Percentiles rank a stretch among this genome's conserved stretches.
Conservation (phyloP, 371 early-diverging fungal genomes). For the Mortierella polycephala region DNA sequence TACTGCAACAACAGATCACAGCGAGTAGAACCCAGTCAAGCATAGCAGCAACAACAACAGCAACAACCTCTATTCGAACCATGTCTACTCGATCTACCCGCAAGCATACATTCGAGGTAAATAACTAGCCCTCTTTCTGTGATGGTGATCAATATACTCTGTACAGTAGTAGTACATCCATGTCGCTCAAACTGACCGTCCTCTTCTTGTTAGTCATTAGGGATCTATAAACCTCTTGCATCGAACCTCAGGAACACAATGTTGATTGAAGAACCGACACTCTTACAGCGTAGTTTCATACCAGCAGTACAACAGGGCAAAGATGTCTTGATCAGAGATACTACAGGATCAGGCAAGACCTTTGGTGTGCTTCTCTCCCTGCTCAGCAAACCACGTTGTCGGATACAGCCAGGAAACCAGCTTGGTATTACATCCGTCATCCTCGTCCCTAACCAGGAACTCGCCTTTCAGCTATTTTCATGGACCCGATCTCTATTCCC, state of each 20-base stretch:
- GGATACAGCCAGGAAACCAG: background rate
- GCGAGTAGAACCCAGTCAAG: background rate
- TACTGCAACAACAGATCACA: background rate
- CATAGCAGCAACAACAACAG: background rate
- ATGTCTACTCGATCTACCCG: background rate
- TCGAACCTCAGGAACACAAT: constrained; percentile 60
- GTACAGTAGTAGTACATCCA: no score
- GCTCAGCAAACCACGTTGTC: constrained; percentile 55
- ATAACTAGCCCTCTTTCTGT: background rate
- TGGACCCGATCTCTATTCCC: constrained; percentile 61
- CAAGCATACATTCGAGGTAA: background rate
- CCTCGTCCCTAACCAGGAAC: constrained; percentile 88
- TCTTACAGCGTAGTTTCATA: constrained; percentile 66
- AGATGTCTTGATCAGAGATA: constrained; percentile 76
- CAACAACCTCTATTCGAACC: background rate
- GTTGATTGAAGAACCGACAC: constrained; percentile 60
- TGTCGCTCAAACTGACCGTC: no score
- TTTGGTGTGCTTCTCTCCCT: constrained; percentile 73
- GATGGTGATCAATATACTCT: background rate
- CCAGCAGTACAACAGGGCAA: constrained; percentile 64
- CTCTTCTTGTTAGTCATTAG: constrained; percentile 57
- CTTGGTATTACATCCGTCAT: constrained; percentile 67
- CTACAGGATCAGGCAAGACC: constrained; percentile 86
- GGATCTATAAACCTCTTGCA: constrained; percentile 59
- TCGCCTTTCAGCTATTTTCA: constrained; percentile 80